Evolutionary conservation across 257 asterid genomes (phyloP), one percentile per base, ranked within the genome.

Genomic region (Plectranthus barbatus): DNA sequence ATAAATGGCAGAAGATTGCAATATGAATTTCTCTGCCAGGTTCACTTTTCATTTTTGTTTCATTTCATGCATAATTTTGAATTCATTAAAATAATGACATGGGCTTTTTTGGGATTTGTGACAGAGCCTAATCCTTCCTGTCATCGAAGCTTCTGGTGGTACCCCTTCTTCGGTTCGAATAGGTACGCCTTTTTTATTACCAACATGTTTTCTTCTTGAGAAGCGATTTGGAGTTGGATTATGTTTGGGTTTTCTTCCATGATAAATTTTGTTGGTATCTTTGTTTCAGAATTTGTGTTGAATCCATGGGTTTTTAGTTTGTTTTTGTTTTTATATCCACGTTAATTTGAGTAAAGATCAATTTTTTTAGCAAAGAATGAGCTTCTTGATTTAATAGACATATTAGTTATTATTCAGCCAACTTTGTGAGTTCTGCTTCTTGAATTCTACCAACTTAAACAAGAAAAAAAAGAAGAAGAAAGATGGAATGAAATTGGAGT

Each of bases 91-190:
- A 24, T 20, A 26, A 37, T 58, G n/a, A 60, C 44, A 8, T 42
- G 63, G 4, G 5, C 9, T 9, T 44, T 40, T 71, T 5, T 26
- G 85, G 80, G 68, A 37, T 69, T 62, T 72, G 67, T 70, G 76
- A 55, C 50, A 37, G 39, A 65, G 10, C 33, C 69, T 29, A 51
- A 29, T 19, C 63, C 66, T 68, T 74, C 73, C 66, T 72, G 77
- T 63, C 61, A 53, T 74, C 85, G 84, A 69, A 76, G 88, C 71
- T 83, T 72, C 73, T 69, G 79, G 69, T 77, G 71, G 83, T 70
- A 42, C 71, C 70, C 33, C 69, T 77, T 66, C 46, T 79, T 46
- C 80, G 84, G 45, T 72, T 82, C 54, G 78, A 79, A 56, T 82
- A 77, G 18, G 51, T 86, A 56, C 71, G 62, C 50, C 18, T 37